Evolutionary conservation across 164 flowering plant species (phyloP).

Genomic region (Taxillus chinensis): DNA sequence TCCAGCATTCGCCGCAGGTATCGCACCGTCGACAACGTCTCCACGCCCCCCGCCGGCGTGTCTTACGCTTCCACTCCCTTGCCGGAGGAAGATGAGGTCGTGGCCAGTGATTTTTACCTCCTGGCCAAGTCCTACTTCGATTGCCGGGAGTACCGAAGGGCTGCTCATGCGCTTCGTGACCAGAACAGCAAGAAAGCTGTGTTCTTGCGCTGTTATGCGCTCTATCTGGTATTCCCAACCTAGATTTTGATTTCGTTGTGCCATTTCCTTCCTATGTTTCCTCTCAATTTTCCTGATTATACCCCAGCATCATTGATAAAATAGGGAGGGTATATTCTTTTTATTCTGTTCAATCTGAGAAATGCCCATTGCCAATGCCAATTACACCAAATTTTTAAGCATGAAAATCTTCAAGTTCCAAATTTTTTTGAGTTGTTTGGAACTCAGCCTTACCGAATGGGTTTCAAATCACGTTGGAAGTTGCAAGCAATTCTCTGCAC

Average conservation of each 20-base stretch:
- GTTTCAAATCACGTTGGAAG: background rate
- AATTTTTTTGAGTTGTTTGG: background rate
- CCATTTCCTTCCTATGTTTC: background rate
- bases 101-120: constrained; percentile 62
- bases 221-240: constrained; percentile 53
- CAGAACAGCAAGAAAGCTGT: constrained; percentile 73
- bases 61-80: constrained; percentile 56
- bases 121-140: constrained; percentile 85
- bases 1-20: constrained; percentile 69
- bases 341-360: too few species aligned
- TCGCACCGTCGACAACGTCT: constrained; percentile 36
- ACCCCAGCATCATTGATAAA: too few species aligned
- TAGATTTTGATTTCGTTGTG: background rate
- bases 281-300: too few species aligned
- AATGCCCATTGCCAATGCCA: too few species aligned
- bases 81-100: constrained; percentile 54
- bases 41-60: constrained; percentile 61
- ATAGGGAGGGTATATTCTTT: too few species aligned
- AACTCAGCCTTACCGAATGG: background rate
- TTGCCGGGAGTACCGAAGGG: constrained; percentile 79
- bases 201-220: constrained; percentile 85
- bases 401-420: too few species aligned
- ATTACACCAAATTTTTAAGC: too few species aligned
- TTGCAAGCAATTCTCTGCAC: background rate
- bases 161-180: constrained; percentile 84